Base-by-base conservation (phyloP, 176 grass and related monocot genomes). In the Triticum timopheevii region DNA sequence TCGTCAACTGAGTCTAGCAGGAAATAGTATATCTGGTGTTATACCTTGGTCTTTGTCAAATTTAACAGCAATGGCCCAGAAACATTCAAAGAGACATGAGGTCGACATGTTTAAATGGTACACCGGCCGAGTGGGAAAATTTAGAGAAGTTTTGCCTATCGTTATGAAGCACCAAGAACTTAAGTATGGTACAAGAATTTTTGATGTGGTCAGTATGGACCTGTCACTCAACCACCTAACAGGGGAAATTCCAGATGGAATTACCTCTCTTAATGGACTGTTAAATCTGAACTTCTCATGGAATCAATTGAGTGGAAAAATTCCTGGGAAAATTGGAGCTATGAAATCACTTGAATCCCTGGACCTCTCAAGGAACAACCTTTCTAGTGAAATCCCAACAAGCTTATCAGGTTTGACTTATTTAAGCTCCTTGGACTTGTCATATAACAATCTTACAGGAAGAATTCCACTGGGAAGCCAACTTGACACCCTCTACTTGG, bases 311-410 rank as follows among this genome's bases (percentile, higher is more conserved):
- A 69, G 30, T 30, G 28, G 28, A 30, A 30, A 2, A 30, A 30
- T 30, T 30, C 28, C 28, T 30, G 28, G 28, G 28, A 30, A 30
- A 2, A 30, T 30, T 30, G 28, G 28, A 30, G 28, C 28, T 30
- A 30, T 30, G 28, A 30, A 30, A 30, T 30, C 28, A 30, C 28
- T 30, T 30, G 28, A 30, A 30, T 30, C 28, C 7, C 76, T 92
- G 0, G 89, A 94, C 40, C 70, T 91, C 8, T 91, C 76, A 1
- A 65, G 10, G 3, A 94, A 94, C n/a, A 28, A 75, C 0, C 33
- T 94, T 28, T 82, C 13, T 0, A 84, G 86, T 8, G 28, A 28
- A 28, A 28, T 28, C 28, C 28, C 28, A 28, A 28, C 28, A 28
- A 28, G 28, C 28, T 28, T 28, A 28, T 28, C 28, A 28, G 28